Evolutionary conservation across 306 rosid genomes (phyloP), one percentile per base, ranked within the genome.

Genomic region (Luffa aegyptiaca): DNA sequence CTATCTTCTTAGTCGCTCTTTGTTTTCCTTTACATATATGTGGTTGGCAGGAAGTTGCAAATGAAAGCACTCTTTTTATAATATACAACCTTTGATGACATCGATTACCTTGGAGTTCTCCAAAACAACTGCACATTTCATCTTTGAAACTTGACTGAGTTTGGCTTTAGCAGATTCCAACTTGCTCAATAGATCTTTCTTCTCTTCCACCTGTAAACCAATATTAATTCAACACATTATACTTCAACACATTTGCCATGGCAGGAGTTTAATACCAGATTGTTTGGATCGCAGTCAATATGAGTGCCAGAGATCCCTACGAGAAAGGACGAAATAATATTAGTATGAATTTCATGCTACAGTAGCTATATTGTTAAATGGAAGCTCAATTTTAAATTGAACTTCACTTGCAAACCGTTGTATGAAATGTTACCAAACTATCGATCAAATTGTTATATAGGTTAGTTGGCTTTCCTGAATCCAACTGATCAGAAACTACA

Each of bases 91-190:
- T 21, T 48, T 72, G 39, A 72, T 31, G 57, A 45, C 58, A 74
- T 74, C 51, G 46, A 49, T 81, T 81, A 92, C 98, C 98, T 85
- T 92, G 78, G 58, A 61, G 72, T 88, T 94, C 76, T 89, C 90
- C 82, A 73, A 37, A 75, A 82, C 79, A 84, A 89, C 81, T 76
- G 86, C 86, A 76, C 86, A 84, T 88, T 92, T 89, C 83, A 84
- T 75, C 78, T 7, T 76, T 80, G 80, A 84, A 80, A 89, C 88
- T 63, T 87, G 94, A 82, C 86, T 83, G 75, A 86, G 93, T 83
- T 81, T 86, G 76, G 86, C 93, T 87, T 88, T 88, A 82, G 96
- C 96, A 72, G 88, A 86, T 77, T 92, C 90, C 86, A 92, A 75
- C 87, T 84, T 78, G 65, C 58, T 83, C 80, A 66, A 79, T 59